Conservation (phyloP, 768 basidiomycete species). For the Agaricus subrufescens region DNA sequence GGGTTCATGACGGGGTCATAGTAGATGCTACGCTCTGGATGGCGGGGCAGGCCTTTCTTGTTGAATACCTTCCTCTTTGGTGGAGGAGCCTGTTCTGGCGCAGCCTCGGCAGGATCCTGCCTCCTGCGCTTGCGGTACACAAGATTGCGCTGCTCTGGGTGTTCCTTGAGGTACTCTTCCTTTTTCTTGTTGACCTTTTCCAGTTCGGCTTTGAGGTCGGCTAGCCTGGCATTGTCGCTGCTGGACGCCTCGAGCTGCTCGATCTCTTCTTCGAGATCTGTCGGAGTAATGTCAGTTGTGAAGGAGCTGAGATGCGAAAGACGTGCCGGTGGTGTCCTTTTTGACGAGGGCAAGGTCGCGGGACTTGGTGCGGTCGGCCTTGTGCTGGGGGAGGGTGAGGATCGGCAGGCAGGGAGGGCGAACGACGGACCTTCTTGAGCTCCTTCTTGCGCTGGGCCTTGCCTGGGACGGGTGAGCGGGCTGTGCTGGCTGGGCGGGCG, state of each 20-base stretch:
- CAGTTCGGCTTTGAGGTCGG: constrained; percentile 72
- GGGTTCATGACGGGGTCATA: constrained; percentile 94
- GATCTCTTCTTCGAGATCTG: constrained; percentile 83
- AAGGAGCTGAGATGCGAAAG: neutral
- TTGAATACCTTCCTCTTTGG: constrained; percentile 67
- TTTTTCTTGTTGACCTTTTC: constrained; percentile 82
- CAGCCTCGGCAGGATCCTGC: constrained; percentile 31
- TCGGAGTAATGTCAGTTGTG: neutral
- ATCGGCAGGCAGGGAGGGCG: too few relatives aligned
- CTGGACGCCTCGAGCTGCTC: constrained; percentile 49
- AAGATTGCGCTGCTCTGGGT: constrained; percentile 86
- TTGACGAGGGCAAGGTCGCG: constrained; percentile 91
- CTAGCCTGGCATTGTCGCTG: constrained; percentile 61
- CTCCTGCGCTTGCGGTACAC: constrained; percentile 61
- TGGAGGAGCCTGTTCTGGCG: constrained; percentile 33
- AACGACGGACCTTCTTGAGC: constrained; percentile 75
- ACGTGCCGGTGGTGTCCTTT: constrained; percentile 82
- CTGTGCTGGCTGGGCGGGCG: neutral
- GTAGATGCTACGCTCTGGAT: constrained; percentile 90
- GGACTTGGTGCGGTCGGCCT: constrained; percentile 72
- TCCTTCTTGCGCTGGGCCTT: constrained; percentile 94
- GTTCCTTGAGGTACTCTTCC: constrained; percentile 86
- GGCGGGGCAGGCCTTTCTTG: constrained; percentile 79
- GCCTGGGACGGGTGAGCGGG: constrained; percentile 41
- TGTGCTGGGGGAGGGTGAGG: constrained; percentile 70